Evolutionary conservation across 176 grass and related monocot species (phyloP).

Genomic region (Panicum miliaceum): DNA sequence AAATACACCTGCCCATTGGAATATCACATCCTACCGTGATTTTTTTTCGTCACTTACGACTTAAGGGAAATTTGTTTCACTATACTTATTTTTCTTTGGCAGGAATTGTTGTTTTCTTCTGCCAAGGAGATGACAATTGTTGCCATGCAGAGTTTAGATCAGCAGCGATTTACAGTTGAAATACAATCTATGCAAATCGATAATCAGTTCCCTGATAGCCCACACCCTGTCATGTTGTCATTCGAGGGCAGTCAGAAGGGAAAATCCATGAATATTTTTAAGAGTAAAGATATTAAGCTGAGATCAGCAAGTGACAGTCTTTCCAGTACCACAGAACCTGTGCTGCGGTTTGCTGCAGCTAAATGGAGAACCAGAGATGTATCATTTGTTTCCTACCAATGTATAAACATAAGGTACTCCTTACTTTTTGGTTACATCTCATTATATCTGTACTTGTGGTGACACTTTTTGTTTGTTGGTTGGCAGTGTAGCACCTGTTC

Average conservation of each 20-base stretch:
- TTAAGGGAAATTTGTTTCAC: constrained; percentile 27
- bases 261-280: constrained; percentile 64
- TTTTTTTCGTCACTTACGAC: neutral
- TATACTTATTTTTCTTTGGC: constrained; percentile 41
- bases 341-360: constrained; percentile 69
- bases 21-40: constrained; percentile 38
- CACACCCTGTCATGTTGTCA: constrained; percentile 86
- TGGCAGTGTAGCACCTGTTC: constrained; percentile 82
- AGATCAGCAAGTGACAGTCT: constrained; percentile 55
- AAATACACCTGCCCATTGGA: constrained; percentile 41
- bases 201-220: constrained; percentile 88
- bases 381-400: constrained; percentile 81
- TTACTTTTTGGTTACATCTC: constrained; percentile 21
- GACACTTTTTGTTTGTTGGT: constrained; percentile 42
- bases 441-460: constrained; percentile 30
- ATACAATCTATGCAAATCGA: constrained; percentile 92
- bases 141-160: constrained; percentile 88
- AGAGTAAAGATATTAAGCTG: constrained; percentile 71
- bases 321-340: constrained; percentile 49
- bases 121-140: constrained; percentile 81
- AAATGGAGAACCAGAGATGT: constrained; percentile 86
- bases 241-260: constrained; percentile 77
- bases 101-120: constrained; percentile 95
- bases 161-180: constrained; percentile 72
- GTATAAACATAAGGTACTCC: constrained; percentile 77